These are phyloP conservation scores for Climacium dendroides DNA, from an alignment of 225 moss, liverwort and hornwort species.

Conservation along the genomic window DNA sequence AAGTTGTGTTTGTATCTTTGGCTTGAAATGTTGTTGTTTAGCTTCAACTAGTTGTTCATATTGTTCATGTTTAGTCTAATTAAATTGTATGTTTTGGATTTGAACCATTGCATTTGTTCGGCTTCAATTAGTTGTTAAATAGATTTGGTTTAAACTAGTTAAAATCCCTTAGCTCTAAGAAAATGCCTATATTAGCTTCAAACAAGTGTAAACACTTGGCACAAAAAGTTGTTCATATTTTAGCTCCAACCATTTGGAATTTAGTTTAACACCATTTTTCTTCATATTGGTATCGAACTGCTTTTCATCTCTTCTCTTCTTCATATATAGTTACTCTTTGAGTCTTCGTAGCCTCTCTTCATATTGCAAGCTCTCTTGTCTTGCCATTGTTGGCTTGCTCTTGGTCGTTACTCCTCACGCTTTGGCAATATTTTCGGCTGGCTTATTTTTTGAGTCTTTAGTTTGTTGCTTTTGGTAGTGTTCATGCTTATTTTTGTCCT, in stretches of 20 bases:
- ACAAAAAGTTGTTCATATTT: background rate
- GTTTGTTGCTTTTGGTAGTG: too few species aligned
- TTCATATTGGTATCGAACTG: fast-evolving
- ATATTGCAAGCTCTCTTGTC: too few species aligned
- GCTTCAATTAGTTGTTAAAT: background rate
- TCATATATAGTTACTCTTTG: too few species aligned
- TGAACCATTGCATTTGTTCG: background rate
- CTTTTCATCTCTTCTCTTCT: too few species aligned
- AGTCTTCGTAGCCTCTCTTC: too few species aligned
- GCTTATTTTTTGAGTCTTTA: too few species aligned
- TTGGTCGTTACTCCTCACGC: too few species aligned
- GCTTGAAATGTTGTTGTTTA: background rate
- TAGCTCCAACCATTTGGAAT: background rate
- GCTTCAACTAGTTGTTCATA: background rate
- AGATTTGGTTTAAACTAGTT: background rate
- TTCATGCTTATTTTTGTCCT: too few species aligned
- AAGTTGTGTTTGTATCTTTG: background rate
- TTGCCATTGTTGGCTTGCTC: too few species aligned
- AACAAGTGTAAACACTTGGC: background rate
- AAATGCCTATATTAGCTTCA: background rate
- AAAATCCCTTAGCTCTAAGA: background rate
- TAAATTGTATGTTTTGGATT: background rate
- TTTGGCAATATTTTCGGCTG: too few species aligned
- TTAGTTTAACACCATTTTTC: background rate
- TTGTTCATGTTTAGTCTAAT: background rate